Conservation (phyloP, 2,329 filamentous ascomycete species). For the Alternaria viburni region DNA sequence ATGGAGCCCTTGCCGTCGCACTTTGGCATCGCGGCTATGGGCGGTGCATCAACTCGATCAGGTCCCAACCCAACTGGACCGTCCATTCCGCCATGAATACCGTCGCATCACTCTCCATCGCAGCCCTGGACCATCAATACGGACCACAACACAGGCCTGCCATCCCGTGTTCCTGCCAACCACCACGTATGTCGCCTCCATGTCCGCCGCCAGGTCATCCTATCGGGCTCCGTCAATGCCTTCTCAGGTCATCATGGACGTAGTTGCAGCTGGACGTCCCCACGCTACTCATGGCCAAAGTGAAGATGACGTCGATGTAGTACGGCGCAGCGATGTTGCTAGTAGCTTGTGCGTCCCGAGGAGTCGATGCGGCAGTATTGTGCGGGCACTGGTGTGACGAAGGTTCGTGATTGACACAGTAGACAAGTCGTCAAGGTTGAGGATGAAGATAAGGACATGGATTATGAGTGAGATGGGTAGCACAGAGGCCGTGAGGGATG, state of each 20-base stretch:
- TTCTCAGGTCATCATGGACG: not conserved
- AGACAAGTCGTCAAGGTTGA: too few species aligned
- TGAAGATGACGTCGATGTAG: not conserved
- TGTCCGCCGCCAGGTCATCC: not conserved
- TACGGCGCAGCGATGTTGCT: not conserved
- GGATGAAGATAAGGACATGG: too few species aligned
- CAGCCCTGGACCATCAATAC: not conserved
- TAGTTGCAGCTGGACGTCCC: not conserved
- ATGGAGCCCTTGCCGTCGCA: not conserved
- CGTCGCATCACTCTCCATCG: not conserved
- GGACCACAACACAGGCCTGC: not conserved
- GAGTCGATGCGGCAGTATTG: too few species aligned
- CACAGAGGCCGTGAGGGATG: not conserved
- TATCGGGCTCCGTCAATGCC: not conserved
- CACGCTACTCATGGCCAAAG: not conserved
- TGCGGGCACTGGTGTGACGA: too few species aligned
- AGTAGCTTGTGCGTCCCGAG: not conserved
- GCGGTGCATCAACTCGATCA: not conserved
- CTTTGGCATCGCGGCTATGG: not conserved
- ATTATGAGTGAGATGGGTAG: not conserved
- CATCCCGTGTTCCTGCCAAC: not conserved
- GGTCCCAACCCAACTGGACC: not conserved
- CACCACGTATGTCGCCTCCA: not conserved
- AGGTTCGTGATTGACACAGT: too few species aligned
- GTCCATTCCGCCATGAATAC: not conserved